Conservation (phyloP, 257 asterid species). For the Asclepias syriaca region DNA sequence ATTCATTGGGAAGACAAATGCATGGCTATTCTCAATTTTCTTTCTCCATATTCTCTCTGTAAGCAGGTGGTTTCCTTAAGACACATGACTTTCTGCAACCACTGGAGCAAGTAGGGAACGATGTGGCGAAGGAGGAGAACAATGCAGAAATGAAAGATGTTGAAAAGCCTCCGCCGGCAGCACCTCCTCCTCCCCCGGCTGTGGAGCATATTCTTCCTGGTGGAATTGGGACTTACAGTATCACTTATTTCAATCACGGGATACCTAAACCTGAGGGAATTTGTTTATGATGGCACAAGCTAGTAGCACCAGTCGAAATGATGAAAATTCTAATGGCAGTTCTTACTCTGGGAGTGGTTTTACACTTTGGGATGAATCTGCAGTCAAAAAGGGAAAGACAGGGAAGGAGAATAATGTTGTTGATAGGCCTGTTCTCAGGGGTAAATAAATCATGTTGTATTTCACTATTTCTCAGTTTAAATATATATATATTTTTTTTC, state of each 20-base stretch:
- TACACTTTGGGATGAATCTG: slow-evolving; percentile 85
- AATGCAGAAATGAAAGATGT: slow-evolving; percentile 31
- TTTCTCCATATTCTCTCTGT: slow-evolving; percentile 5
- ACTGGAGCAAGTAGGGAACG: slow-evolving; percentile 57
- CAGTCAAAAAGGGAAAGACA: slow-evolving; percentile 82
- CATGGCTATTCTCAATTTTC: slow-evolving; percentile 7
- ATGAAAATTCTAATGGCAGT: slow-evolving; percentile 64
- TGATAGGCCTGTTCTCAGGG: slow-evolving; percentile 48
- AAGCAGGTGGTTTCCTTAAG: slow-evolving; percentile 57
- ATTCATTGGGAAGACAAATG: background rate
- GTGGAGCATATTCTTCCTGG: slow-evolving; percentile 74
- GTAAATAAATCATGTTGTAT: slow-evolving; percentile 38
- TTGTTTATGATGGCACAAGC: slow-evolving; percentile 42
- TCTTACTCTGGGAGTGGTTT: slow-evolving; percentile 73
- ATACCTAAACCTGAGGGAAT: slow-evolving; percentile 44
- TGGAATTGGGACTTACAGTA: slow-evolving; percentile 76
- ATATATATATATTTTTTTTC: no score
- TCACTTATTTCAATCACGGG: slow-evolving; percentile 60
- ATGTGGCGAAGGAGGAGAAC: slow-evolving; percentile 43
- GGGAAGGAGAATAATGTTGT: slow-evolving; percentile 90
- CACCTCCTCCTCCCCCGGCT: slow-evolving; percentile 29
- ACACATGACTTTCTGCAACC: slow-evolving; percentile 95
- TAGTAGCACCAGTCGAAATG: slow-evolving; percentile 47
- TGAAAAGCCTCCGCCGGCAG: slow-evolving; percentile 45
- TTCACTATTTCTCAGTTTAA: background rate